Percentiles rank a stretch among this genome's conserved stretches.
These are phyloP conservation scores for Ceratocystis colombiana DNA, from an alignment of 2,329 filamentous ascomycete genomes.

Conservation along the genomic window DNA sequence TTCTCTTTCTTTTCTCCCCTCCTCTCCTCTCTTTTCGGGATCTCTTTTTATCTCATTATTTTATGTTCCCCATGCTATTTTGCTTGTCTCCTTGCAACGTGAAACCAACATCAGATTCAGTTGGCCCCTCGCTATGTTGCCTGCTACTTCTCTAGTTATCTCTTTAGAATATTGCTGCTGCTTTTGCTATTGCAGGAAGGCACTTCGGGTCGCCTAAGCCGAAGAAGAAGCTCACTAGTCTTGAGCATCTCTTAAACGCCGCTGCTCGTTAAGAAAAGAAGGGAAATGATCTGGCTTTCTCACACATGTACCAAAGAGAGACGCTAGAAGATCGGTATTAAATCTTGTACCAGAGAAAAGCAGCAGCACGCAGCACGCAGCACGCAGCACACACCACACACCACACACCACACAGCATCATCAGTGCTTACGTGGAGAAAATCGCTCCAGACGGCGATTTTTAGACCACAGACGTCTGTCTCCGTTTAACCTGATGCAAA, in stretches of 20 bases:
- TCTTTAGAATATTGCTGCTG: background rate
- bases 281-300: background rate
- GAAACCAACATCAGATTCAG: slow-evolving; percentile 10
- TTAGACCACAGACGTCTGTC: background rate
- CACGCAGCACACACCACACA: too few species aligned
- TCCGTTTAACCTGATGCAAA: slow-evolving; percentile 1
- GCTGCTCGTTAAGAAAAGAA: slow-evolving; percentile 5
- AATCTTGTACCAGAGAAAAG: background rate
- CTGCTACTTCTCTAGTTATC: background rate
- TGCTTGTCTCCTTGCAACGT: slow-evolving; percentile 1
- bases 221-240: background rate
- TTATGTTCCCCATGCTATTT: background rate
- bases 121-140: background rate
- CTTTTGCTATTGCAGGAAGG: background rate
- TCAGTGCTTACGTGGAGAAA: background rate
- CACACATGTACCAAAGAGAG: background rate
- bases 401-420: background rate
- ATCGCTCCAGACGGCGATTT: background rate
- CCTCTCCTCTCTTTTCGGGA: too few species aligned
- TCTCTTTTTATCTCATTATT: too few species aligned
- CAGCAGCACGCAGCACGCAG: background rate
- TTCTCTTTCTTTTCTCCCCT: too few species aligned
- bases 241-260: background rate
- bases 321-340: slow-evolving; percentile 14
- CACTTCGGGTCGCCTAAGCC: background rate